Conservation (phyloP, 176 grass and related monocot species). For the Oryza coarctata region DNA sequence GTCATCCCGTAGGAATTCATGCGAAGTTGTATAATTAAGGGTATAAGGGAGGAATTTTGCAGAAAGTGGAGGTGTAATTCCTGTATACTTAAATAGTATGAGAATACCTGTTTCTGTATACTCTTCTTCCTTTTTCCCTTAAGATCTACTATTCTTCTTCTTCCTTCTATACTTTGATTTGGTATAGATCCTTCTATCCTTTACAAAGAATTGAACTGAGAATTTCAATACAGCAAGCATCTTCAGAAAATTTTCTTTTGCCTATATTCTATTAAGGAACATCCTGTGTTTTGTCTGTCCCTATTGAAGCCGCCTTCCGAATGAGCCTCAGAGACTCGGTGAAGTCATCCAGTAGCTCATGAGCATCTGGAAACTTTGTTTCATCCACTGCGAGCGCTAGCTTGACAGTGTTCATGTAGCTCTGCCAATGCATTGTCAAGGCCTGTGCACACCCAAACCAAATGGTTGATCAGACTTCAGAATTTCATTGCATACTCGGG, state of each 20-base stretch:
- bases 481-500: neutral
- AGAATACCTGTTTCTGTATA: neutral
- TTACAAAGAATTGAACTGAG: neutral
- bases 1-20: no score
- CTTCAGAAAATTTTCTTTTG: neutral
- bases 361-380: conserved; percentile 49
- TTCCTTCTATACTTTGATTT: neutral
- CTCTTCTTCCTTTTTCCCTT: neutral
- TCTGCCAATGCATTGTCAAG: conserved; percentile 71
- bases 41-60: neutral
- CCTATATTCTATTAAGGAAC: neutral
- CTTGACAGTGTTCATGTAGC: conserved; percentile 75
- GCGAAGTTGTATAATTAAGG: neutral
- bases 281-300: neutral
- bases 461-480: neutral
- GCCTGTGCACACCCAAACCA: conserved; percentile 46
- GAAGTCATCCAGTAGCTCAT: conserved; percentile 67
- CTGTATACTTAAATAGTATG: neutral
- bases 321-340: conserved; percentile 61
- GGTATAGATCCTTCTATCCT: neutral
- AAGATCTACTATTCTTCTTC: neutral
- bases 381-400: conserved; percentile 67
- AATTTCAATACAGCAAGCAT: neutral
- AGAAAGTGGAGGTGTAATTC: neutral
- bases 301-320: conserved; percentile 38